Evolutionary conservation across 1,284 basidiomycete species (phyloP).

Genomic region (Rugosomyces carneus): DNA sequence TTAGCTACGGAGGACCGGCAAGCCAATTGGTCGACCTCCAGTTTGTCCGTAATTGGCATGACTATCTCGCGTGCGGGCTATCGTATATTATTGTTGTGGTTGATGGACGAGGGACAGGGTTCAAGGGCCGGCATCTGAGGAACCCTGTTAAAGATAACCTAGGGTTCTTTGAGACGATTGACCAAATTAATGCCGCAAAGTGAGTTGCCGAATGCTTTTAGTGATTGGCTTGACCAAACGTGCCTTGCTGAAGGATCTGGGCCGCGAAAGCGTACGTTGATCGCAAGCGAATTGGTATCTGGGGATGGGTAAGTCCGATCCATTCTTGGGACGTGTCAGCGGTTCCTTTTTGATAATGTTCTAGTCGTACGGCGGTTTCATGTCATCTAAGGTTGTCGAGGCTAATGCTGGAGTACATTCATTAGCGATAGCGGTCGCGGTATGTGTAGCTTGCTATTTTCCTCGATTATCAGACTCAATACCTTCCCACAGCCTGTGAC

Average conservation of each 20-base stretch:
- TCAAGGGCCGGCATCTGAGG: conserved; percentile 76
- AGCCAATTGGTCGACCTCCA: conserved; percentile 71
- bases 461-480: conserved; percentile 5
- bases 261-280: conserved; percentile 76
- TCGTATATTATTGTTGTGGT: conserved; percentile 86
- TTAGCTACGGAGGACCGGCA: conserved; percentile 85
- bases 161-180: conserved; percentile 80
- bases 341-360: conserved; percentile 7
- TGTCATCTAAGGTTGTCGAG: conserved; percentile 89
- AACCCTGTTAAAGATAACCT: conserved; percentile 83
- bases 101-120: conserved; percentile 94
- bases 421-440: conserved; percentile 85
- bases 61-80: conserved; percentile 77
- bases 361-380: conserved; percentile 90
- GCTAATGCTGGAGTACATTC: conserved; percentile 80
- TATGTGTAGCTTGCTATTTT: conserved; percentile 32
- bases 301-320: conserved; percentile 80
- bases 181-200: conserved; percentile 86
- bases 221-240: conserved; percentile 1
- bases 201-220: conserved; percentile 27
- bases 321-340: conserved; percentile 3
- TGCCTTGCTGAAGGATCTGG: conserved; percentile 48
- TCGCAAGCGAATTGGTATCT: conserved; percentile 80
- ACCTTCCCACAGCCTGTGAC: conserved; percentile 60
- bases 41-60: conserved; percentile 78